Percentiles rank a stretch among this genome's conserved stretches.
Conservation (phyloP, 176 grass and related monocot species). For the Carex kokanica region DNA sequence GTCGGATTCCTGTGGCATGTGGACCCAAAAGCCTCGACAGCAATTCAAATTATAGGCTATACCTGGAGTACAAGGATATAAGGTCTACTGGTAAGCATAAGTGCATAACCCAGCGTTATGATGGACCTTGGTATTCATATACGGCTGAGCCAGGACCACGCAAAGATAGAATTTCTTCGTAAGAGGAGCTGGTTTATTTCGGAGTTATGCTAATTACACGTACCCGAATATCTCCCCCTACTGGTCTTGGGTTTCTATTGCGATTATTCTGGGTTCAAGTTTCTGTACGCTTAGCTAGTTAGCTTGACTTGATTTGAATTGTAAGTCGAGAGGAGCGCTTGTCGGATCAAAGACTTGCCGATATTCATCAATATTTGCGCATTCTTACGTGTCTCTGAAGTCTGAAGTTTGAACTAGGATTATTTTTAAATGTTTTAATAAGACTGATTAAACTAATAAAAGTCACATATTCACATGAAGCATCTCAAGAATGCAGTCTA, state of each 20-base stretch:
- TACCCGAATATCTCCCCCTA: not conserved
- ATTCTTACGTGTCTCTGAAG: no score
- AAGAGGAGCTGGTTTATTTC: not conserved
- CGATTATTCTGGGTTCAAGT: not conserved
- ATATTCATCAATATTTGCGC: not conserved
- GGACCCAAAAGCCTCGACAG: not conserved
- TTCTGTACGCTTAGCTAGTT: not conserved
- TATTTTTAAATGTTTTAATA: no score
- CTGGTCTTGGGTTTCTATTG: not conserved
- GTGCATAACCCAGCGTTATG: not conserved
- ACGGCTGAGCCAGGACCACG: not conserved
- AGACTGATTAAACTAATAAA: no score
- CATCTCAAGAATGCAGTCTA: no score
- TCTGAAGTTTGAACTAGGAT: no score
- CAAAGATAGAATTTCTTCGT: not conserved
- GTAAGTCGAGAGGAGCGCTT: slow-evolving; percentile 14
- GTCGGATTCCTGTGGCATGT: slow-evolving; percentile 21
- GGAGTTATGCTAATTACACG: not conserved
- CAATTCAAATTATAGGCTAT: not conserved
- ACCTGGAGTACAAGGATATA: not conserved
- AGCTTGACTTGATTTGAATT: slow-evolving; percentile 13
- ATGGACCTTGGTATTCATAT: not conserved
- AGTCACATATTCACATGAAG: no score
- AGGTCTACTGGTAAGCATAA: no score
- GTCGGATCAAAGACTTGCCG: not conserved